Percentiles rank a stretch among this genome's conserved stretches.
These are phyloP conservation scores for Myrmaecium sp. DNA, from an alignment of 2,329 filamentous ascomycete species.

Conservation along the genomic window DNA sequence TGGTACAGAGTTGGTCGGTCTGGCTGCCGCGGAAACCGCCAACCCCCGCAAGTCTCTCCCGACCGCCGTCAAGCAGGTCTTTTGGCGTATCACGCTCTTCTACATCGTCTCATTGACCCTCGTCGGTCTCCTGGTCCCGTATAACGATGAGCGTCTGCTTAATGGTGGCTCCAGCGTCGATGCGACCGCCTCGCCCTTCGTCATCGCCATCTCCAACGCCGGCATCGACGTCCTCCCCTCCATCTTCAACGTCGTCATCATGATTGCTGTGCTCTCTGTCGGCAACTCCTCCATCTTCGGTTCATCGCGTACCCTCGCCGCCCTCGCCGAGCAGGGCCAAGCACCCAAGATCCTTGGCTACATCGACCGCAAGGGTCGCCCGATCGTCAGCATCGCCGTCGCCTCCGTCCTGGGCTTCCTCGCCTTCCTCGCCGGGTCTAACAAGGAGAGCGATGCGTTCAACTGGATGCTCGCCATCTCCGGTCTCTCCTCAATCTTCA, in stretches of 20 bases:
- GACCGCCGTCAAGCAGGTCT: constrained; percentile 83
- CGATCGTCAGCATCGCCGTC: constrained; percentile 36
- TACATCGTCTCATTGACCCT: constrained; percentile 71
- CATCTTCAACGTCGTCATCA: constrained; percentile 89
- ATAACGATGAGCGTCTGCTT: constrained; percentile 47
- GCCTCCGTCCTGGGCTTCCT: constrained; percentile 42
- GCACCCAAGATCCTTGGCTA: constrained; percentile 41
- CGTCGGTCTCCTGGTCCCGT: constrained; percentile 69
- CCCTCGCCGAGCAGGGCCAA: constrained; percentile 61
- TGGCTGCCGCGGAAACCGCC: constrained; percentile 62
- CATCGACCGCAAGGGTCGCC: constrained; percentile 44
- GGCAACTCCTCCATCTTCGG: constrained; percentile 88
- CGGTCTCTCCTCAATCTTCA: constrained; percentile 57
- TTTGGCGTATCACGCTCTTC: constrained; percentile 80
- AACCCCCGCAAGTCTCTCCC: constrained; percentile 74
- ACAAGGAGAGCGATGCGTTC: constrained; percentile 32
- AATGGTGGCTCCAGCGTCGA: constrained; percentile 40
- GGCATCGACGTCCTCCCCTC: constrained; percentile 68
- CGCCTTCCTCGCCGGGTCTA: constrained; percentile 35
- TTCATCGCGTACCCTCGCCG: constrained; percentile 75
- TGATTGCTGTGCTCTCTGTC: constrained; percentile 77
- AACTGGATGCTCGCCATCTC: constrained; percentile 54
- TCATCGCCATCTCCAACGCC: constrained; percentile 77
- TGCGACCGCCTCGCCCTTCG: constrained; percentile 71
- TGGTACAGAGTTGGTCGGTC: constrained; percentile 60